Evolutionary conservation across 2,329 filamentous ascomycete genomes (phyloP), one percentile per base, ranked within the genome.

Genomic region (Ilyonectria robusta): DNA sequence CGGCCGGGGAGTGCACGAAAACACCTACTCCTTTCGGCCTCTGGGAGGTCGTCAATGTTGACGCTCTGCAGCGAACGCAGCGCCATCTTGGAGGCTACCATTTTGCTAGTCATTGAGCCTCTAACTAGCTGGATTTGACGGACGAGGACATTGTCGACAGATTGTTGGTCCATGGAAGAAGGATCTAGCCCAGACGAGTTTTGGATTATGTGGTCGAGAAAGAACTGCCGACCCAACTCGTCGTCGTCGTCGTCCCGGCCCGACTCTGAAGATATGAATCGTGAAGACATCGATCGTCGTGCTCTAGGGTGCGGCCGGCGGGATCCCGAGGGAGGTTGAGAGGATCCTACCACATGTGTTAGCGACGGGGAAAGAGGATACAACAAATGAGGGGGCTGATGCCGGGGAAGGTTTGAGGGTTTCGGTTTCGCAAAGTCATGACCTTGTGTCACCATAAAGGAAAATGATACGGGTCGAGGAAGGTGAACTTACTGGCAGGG

Each of bases 61-160:
- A 89, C 82, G 54, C 78, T 83, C 68, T 86, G 76, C 3, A 89
- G 77, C 6, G 85, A 83, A 13, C 78, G 76, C 13, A 89, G 75
- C 3, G 86, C 85, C 17, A 75, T 76, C 67, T 79, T 83, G 0
- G 85, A 87, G 3, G 85, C 86, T 7, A 87, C 82, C 68, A 82
- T 78, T 72, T 84, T 86, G 44, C 77, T 83, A 0, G 79, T 73
- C 23, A 82, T 66, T 8, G 82, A 78, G 17, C 85, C 85, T 47
- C 86, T 83, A 37, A 85, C 71, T 6, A 87, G 61, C 71, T 88
- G 86, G 15, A 84, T 77, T 11, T 81, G 79, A 17, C 84, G 79
- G 19, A 83, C 59, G 9, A 79, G 74, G 19, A 74, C 74, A 13
- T 84, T 82, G 2, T 80, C 77, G n/a, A 50, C 42, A 17, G 40